Evolutionary conservation across 306 rosid genomes (phyloP), one percentile per base, ranked within the genome.

Genomic region (Prunus kanzakura): DNA sequence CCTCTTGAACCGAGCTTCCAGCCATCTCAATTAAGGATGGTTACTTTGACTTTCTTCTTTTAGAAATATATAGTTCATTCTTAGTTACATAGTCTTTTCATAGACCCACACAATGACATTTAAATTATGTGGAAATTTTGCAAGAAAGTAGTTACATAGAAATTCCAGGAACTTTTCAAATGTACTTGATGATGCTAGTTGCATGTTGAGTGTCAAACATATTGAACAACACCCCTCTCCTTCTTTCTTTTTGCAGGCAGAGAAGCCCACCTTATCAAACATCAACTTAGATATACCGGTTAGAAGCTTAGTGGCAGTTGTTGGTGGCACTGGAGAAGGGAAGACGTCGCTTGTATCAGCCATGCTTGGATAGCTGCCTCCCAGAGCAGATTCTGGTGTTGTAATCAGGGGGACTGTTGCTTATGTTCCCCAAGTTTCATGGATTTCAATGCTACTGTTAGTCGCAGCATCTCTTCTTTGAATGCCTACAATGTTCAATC

Each of bases 261-360:
- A 87, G 64, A 91, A 83, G 38, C 83, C 90, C 6, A 85, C 89
- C 47, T 82, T 93, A 18, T 78, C 89, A 15, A 90, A 63, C 75
- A 87, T 91, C 77, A 86, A 91, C 82, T 80, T 91, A 80, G 87
- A 91, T 75, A 86, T 91, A 78, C 87, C 87, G 71, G 82, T 81
- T 76, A 96, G 98, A 1, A 86, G 89, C 82, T 90, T 94, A 86
- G 93, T 94, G 67, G 98, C 97, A 61, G 82, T 94, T 51, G 93
- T 94, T 71, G 98, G 97, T 7, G 89, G 96, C 61, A 94, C 97
- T 3, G 97, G 98, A 78, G 96, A 94, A 89, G 98, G 98, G 47
- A 94, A 93, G 69, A 88, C 97, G n/a, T 91, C 97, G 57, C 92
- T 94, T 66, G 80, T 94, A 78, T 90, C 93, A 19, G 91, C 94